Conservation (phyloP, 805 yeast species). For the Saccharomycopsis microspora region DNA sequence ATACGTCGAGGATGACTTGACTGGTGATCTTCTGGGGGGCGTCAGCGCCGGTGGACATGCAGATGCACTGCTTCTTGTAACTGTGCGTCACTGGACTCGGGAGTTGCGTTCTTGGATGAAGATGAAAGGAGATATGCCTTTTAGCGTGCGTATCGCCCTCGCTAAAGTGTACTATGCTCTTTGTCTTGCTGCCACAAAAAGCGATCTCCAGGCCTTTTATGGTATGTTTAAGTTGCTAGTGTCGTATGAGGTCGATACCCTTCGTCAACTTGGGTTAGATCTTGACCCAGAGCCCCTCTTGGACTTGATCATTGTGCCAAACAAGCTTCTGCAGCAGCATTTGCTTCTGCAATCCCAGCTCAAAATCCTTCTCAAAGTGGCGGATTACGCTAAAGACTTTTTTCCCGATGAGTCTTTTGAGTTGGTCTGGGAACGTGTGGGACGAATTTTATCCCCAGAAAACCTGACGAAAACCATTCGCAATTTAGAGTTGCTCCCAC, state of each 20-base stretch:
- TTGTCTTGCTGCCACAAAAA: constrained; percentile 54
- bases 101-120: constrained; percentile 70
- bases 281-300: constrained; percentile 26
- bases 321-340: too few relatives aligned
- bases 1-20: constrained; percentile 19
- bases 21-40: constrained; percentile 9
- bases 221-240: constrained; percentile 50
- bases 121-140: constrained; percentile 73
- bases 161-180: constrained; percentile 63
- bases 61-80: constrained; percentile 60
- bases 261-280: constrained; percentile 22
- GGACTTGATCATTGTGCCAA: too few relatives aligned
- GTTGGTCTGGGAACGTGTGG: constrained; percentile 36
- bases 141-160: constrained; percentile 45
- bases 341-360: constrained; percentile 11
- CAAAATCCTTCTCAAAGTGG: constrained; percentile 36
- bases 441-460: constrained; percentile 40
- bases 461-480: constrained; percentile 25
- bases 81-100: constrained; percentile 77
- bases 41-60: constrained; percentile 26
- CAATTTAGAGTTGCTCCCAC: constrained; percentile 32
- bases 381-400: constrained; percentile 42
- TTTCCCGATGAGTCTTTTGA: constrained; percentile 35
- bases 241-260: constrained; percentile 23
- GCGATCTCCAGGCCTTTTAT: constrained; percentile 48